Evolutionary conservation across 352 stramenopile species (phyloP).

Genomic region (Phytophthora sansomeana): DNA sequence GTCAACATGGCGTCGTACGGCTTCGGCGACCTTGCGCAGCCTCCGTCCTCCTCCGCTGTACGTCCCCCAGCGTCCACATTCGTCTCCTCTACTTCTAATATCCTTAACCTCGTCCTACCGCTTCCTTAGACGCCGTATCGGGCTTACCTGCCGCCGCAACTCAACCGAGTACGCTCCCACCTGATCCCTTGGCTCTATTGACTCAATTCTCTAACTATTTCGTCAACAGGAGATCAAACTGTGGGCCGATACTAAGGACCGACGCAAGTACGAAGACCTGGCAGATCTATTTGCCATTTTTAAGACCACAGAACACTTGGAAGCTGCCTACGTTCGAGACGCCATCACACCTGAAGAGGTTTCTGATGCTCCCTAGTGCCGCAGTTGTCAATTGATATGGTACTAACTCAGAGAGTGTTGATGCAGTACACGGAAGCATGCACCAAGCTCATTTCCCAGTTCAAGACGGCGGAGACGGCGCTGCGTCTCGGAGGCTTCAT

Average conservation of each 20-base stretch:
- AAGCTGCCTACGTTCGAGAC: slow-evolving; percentile 97
- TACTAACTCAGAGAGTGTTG: background rate
- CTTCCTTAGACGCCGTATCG: slow-evolving; percentile 30
- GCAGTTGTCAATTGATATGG: background rate
- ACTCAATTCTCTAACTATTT: background rate
- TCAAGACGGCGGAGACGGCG: slow-evolving; percentile 96
- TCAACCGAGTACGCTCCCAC: slow-evolving; percentile 38
- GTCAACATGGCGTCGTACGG: slow-evolving; percentile 36
- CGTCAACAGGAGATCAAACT: slow-evolving; percentile 74
- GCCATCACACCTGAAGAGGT: slow-evolving; percentile 93
- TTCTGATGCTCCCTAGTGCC: background rate
- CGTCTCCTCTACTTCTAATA: background rate
- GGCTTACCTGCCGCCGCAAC: slow-evolving; percentile 27
- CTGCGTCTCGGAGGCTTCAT: slow-evolving; percentile 84
- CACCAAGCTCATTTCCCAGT: slow-evolving; percentile 98
- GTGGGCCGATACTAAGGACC: slow-evolving; percentile 85
- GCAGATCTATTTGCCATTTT: slow-evolving; percentile 97
- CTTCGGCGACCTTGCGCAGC: slow-evolving; percentile 27
- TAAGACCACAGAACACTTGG: slow-evolving; percentile 97
- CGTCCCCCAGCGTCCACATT: slow-evolving; percentile 3
- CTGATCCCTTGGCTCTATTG: background rate
- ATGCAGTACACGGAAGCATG: slow-evolving; percentile 95
- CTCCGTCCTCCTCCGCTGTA: slow-evolving; percentile 28
- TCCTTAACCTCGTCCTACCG: background rate
- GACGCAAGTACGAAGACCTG: slow-evolving; percentile 89